A percentile compares a stretch with the other conserved stretches of the same genome.
Conservation (phyloP, 2,329 filamentous ascomycete genomes). For the Thelonectria blattea region DNA sequence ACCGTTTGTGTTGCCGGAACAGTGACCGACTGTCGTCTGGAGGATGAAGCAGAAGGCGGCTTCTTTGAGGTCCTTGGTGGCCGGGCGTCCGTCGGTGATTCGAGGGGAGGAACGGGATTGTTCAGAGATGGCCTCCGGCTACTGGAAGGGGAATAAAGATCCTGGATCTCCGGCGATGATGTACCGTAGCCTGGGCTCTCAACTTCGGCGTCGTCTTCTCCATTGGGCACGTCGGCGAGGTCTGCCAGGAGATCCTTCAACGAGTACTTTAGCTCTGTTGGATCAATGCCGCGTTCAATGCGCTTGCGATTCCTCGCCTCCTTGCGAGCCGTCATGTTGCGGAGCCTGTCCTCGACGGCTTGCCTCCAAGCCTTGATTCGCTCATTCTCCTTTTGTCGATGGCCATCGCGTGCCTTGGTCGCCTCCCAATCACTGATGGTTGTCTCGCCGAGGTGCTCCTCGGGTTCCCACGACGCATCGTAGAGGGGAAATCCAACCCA, state of each 20-base stretch:
- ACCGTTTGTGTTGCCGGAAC: not conserved
- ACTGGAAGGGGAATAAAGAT: not conserved
- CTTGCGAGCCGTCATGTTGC: slow-evolving; percentile 46
- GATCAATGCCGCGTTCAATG: slow-evolving; percentile 43
- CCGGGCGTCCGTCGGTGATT: not conserved
- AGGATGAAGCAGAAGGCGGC: not conserved
- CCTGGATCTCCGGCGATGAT: not conserved
- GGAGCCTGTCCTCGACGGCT: slow-evolving; percentile 38
- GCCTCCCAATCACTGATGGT: slow-evolving; percentile 52
- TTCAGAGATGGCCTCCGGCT: not conserved
- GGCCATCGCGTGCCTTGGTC: slow-evolving; percentile 45
- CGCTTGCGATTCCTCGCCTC: slow-evolving; percentile 53
- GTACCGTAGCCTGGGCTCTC: slow-evolving; percentile 1
- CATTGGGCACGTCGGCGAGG: slow-evolving; percentile 21
- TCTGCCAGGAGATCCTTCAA: slow-evolving; percentile 34
- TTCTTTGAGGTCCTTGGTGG: not conserved
- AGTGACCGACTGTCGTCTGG: not conserved
- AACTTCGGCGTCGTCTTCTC: slow-evolving; percentile 23
- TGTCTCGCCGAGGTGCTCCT: slow-evolving; percentile 47
- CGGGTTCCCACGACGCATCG: slow-evolving; percentile 58
- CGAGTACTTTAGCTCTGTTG: slow-evolving; percentile 29
- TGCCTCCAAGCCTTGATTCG: slow-evolving; percentile 47
- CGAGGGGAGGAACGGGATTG: not conserved
- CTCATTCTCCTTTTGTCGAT: slow-evolving; percentile 44
- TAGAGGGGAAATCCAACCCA: slow-evolving; percentile 46